A percentile compares a stretch with the other conserved stretches of the same genome.
phyloP scores from a whole-genome alignment of 1,284 basidiomycete species.

The Pascua guehoae region DNA sequence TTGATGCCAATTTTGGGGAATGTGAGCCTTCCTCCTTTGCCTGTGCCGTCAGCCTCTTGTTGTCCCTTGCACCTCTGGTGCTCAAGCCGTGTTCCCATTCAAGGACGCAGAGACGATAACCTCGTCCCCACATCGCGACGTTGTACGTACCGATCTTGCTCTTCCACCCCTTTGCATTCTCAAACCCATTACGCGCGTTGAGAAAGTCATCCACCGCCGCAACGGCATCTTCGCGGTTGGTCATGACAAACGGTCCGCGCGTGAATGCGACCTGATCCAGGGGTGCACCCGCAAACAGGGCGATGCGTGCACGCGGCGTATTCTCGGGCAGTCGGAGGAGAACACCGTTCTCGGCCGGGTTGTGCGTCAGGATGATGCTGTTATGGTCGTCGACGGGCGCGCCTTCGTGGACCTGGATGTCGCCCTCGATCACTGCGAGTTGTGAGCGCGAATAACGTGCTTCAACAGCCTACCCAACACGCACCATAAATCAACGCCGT shows the following conservation, averaged over 20 bases:
- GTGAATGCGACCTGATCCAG: constrained; percentile 79
- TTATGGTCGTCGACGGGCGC: constrained; percentile 60
- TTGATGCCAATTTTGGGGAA: neutral
- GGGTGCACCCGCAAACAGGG: constrained; percentile 81
- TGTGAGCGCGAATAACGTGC: too few species aligned
- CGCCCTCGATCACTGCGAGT: constrained; percentile 2
- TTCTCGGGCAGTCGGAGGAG: constrained; percentile 21
- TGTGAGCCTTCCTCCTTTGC: neutral
- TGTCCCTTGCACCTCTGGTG: too few species aligned
- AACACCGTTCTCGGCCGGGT: constrained; percentile 37
- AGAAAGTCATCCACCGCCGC: constrained; percentile 80
- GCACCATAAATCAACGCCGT: constrained; percentile 76
- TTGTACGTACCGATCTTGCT: constrained; percentile 69
- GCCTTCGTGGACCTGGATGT: constrained; percentile 1
- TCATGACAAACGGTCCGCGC: constrained; percentile 65
- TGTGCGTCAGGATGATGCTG: constrained; percentile 59
- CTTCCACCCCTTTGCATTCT: constrained; percentile 82
- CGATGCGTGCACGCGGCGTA: constrained; percentile 52
- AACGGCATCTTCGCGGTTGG: constrained; percentile 70
- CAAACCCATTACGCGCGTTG: constrained; percentile 77
- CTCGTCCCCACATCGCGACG: too few species aligned
- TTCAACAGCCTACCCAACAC: too few species aligned
- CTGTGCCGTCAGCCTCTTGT: neutral
- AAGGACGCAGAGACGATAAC: neutral
- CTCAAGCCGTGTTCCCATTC: neutral